Conservation (phyloP, 176 grass and related monocot species). For the Poa annua region DNA sequence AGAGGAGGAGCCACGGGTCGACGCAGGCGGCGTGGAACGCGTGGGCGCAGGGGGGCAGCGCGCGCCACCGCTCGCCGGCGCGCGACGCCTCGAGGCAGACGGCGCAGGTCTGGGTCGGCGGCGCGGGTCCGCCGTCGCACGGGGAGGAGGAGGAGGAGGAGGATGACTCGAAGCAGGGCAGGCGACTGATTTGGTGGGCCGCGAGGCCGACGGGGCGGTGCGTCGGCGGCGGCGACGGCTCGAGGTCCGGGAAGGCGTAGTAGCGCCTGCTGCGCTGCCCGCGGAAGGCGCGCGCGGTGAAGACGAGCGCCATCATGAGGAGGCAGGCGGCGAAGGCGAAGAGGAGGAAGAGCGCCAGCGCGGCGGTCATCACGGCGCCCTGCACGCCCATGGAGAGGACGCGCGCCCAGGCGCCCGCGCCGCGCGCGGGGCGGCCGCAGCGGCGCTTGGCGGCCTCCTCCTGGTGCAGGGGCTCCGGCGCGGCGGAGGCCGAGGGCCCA, state of each 20-base stretch:
- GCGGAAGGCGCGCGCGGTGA: slow-evolving; percentile 66
- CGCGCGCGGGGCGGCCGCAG: too few relatives aligned
- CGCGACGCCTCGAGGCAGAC: slow-evolving; percentile 68
- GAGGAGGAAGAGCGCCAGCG: slow-evolving; percentile 74
- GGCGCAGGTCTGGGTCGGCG: slow-evolving; percentile 39
- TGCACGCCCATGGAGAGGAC: slow-evolving; percentile 60
- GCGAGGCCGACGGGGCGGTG: slow-evolving; percentile 47
- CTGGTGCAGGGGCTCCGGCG: not conserved
- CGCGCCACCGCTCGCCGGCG: slow-evolving; percentile 65
- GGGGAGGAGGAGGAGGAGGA: not conserved
- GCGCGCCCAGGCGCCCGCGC: slow-evolving; percentile 44
- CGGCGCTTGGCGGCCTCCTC: slow-evolving; percentile 21
- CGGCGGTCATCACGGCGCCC: slow-evolving; percentile 62
- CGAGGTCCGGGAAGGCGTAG: not conserved
- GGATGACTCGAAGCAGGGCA: slow-evolving; percentile 44
- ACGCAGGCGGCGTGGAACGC: slow-evolving; percentile 78
- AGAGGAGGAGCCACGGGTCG: slow-evolving; percentile 73
- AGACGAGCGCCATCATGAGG: slow-evolving; percentile 67
- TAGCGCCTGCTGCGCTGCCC: slow-evolving; percentile 27
- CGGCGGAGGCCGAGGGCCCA: not conserved
- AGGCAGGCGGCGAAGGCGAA: slow-evolving; percentile 65
- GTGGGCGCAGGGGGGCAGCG: slow-evolving; percentile 65
- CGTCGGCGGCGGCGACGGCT: not conserved
- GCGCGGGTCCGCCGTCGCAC: too few relatives aligned
- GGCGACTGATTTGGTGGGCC: slow-evolving; percentile 40